Conservation (phyloP, 78 protist species). For the Planoprotostelium fungivorum region DNA sequence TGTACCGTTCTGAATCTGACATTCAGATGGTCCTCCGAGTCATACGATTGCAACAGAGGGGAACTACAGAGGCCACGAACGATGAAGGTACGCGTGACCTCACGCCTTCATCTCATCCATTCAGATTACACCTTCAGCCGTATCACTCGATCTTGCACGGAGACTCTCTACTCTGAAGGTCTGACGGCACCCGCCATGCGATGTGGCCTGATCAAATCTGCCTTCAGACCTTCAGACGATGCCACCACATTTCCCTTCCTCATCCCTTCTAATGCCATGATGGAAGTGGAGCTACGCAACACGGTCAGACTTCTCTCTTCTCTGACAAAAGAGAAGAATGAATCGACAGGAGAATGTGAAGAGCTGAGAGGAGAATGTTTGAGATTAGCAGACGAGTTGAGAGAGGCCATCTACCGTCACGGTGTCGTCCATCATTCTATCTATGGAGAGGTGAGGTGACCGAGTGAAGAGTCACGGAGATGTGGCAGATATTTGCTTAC, state of each 20-base stretch:
- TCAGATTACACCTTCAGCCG: not conserved
- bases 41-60: slow-evolving; percentile 1
- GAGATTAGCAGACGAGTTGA: slow-evolving; percentile 3
- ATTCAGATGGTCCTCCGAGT: too few species aligned
- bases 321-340: not conserved
- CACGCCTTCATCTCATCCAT: not conserved
- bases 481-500: slow-evolving; percentile 30
- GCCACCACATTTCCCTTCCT: slow-evolving; percentile 10
- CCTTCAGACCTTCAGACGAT: slow-evolving; percentile 57
- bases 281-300: slow-evolving; percentile 7
- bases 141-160: not conserved
- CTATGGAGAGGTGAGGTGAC: not conserved
- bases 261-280: slow-evolving; percentile 51
- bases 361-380: not conserved
- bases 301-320: not conserved
- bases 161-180: not conserved
- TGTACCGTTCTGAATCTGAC: too few species aligned
- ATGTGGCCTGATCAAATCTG: slow-evolving; percentile 13
- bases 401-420: slow-evolving; percentile 3
- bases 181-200: not conserved
- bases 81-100: not conserved
- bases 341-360: not conserved
- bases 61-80: not conserved
- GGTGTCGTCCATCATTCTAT: slow-evolving; percentile 3
- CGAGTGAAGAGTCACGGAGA: too few species aligned